Conservation (phyloP, 139 green algal genomes). For the Astrephomene gubernaculifera region DNA sequence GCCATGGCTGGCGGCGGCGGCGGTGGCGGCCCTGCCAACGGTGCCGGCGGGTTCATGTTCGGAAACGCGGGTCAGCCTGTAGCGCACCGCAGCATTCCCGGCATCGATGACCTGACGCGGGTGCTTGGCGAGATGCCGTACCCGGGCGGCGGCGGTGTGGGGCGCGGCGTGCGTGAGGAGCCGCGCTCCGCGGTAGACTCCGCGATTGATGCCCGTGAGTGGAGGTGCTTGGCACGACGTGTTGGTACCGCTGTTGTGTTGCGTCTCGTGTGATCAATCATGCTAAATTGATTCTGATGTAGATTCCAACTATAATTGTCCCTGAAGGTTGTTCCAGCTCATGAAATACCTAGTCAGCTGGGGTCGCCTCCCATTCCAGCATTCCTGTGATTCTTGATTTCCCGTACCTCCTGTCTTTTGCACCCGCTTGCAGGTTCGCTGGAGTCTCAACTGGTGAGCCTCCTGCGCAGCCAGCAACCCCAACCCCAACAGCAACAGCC, state of each 20-base stretch:
- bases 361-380: neutral
- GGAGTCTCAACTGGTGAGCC: conserved; percentile 47
- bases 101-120: neutral
- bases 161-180: conserved; percentile 27
- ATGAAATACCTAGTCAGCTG: too few relatives aligned
- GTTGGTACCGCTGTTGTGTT: neutral
- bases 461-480: conserved; percentile 46
- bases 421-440: conserved; percentile 41
- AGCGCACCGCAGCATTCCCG: neutral
- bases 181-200: conserved; percentile 27
- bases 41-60: neutral
- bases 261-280: neutral
- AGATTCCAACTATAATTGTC: neutral
- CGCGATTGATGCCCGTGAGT: conserved; percentile 49
- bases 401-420: neutral
- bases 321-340: too few relatives aligned
- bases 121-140: neutral
- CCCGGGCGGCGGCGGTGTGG: neutral
- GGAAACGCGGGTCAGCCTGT: neutral
- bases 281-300: neutral
- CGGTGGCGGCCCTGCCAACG: neutral
- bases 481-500: neutral
- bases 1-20: neutral
- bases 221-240: neutral
- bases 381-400: neutral